Evolutionary conservation across 139 green algal genomes (phyloP).

Genomic region (Pseudopediastrum boryanum): DNA sequence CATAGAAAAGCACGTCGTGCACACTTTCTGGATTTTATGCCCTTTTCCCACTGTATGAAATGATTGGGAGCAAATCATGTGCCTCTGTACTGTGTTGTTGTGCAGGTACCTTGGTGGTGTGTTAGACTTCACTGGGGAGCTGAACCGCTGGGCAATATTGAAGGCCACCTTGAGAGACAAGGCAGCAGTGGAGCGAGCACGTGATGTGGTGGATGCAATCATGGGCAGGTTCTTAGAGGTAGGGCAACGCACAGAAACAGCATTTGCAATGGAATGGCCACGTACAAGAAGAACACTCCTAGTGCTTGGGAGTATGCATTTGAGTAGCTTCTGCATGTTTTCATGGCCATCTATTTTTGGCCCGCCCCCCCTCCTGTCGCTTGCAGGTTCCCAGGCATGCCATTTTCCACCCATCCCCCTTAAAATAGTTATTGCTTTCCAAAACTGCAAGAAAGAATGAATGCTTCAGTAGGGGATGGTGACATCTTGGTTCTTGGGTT

Average conservation of each 20-base stretch:
- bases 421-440: no score
- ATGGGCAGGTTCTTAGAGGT: constrained; percentile 70
- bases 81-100: no score
- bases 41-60: no score
- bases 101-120: constrained; percentile 66
- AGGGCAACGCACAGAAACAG: constrained; percentile 4
- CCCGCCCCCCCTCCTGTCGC: not conserved
- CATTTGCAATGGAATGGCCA: not conserved
- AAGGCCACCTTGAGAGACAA: constrained; percentile 68
- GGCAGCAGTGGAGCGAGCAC: constrained; percentile 57
- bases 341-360: not conserved
- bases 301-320: not conserved
- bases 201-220: constrained; percentile 71
- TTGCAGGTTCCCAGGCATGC: no score
- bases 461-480: no score
- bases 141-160: constrained; percentile 72
- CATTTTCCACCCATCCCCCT: no score
- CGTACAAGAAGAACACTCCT: not conserved
- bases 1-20: no score
- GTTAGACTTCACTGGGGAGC: constrained; percentile 86
- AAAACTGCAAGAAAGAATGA: no score
- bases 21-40: no score
- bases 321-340: not conserved
- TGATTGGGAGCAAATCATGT: no score
- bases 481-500: no score